Evolutionary conservation across 805 yeast genomes (phyloP), one percentile per base, ranked within the genome.

Genomic region (Saccharomycopsis capsularis): DNA sequence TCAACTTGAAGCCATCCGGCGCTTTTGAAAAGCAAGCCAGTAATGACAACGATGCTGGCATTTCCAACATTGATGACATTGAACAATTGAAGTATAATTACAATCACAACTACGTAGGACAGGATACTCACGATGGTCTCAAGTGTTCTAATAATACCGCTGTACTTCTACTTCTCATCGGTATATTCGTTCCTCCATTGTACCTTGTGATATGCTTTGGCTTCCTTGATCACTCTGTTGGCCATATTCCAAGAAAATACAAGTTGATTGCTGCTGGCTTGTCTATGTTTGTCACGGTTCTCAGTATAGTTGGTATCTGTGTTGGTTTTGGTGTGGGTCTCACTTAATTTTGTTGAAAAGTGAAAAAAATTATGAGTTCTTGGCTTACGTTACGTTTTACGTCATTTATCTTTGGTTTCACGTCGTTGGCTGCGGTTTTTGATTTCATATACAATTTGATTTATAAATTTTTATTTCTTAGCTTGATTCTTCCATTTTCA

Each of bases 261-360:
- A 53, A 53, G 40, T 23, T 51, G 38, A 47, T 48, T 3, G 54
- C 56, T 3, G 52, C 48, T 18, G 49, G 44, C 4, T 29, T 53
- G 52, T 41, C 51, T 3, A 42, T 48, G 22, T 40, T 51, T 24
- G 50, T 45, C 22, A 51, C 45, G 7, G 32, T 45, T 3, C 34
- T 51, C 22, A 53, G 56, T 42, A 45, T 69, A 19, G 78, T 71
- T 0, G 67, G 73, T 55, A 62, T 73, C 27, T 72, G 72, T 16
- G 65, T 73, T 30, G 79, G 78, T 1, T 62, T 75, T 42, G 76
- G 71, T 4, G 69, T 74, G 40, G 75, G 76, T 2, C 54, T 69
- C 15, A 44, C 61, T 4, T 45, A 52, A 29, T 21, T 32, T 30
- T 32, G 15, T 36, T n/a, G n/a, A n/a, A n/a, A n/a, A n/a, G n/a